Percentiles rank a stretch among this genome's conserved stretches.
Conservation (phyloP, 192 early-diverging fungal genomes). For the Linnemannia exigua region DNA sequence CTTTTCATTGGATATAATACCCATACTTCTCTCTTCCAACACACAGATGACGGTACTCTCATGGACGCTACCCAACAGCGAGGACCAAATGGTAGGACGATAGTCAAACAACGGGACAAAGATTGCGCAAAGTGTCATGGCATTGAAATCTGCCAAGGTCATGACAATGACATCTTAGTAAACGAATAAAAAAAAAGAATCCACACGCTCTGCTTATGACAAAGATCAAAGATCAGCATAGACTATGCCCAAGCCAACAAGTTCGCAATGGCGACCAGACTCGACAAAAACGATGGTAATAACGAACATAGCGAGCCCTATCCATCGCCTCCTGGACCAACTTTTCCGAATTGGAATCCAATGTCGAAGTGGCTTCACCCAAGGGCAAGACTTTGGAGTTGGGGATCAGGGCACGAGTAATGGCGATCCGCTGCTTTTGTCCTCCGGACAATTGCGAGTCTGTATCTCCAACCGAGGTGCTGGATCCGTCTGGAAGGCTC, state of each 20-base stretch:
- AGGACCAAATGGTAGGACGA: too few relatives aligned
- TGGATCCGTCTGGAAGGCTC: slow-evolving; percentile 65
- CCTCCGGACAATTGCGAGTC: slow-evolving; percentile 75
- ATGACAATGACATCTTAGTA: too few relatives aligned
- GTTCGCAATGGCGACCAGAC: slow-evolving; percentile 82
- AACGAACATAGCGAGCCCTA: slow-evolving; percentile 71
- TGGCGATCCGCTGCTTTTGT: slow-evolving; percentile 80
- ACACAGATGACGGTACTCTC: too few relatives aligned
- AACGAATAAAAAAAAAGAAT: too few relatives aligned
- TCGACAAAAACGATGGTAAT: slow-evolving; percentile 86
- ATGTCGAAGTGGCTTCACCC: slow-evolving; percentile 88
- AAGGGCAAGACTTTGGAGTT: slow-evolving; percentile 80
- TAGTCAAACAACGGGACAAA: too few relatives aligned
- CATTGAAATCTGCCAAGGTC: too few relatives aligned
- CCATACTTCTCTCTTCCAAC: too few relatives aligned
- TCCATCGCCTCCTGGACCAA: slow-evolving; percentile 88
- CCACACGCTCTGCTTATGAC: slow-evolving; percentile 75
- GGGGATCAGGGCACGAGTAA: slow-evolving; percentile 77
- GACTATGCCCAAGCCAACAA: slow-evolving; percentile 72
- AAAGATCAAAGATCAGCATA: slow-evolving; percentile 75
- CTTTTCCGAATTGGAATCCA: slow-evolving; percentile 86
- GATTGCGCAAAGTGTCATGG: too few relatives aligned
- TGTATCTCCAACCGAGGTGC: slow-evolving; percentile 72
- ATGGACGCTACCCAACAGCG: too few relatives aligned
- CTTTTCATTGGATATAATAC: too few relatives aligned